Conservation (phyloP, 1,139 yeast species). For the Diutina neorugosa region DNA sequence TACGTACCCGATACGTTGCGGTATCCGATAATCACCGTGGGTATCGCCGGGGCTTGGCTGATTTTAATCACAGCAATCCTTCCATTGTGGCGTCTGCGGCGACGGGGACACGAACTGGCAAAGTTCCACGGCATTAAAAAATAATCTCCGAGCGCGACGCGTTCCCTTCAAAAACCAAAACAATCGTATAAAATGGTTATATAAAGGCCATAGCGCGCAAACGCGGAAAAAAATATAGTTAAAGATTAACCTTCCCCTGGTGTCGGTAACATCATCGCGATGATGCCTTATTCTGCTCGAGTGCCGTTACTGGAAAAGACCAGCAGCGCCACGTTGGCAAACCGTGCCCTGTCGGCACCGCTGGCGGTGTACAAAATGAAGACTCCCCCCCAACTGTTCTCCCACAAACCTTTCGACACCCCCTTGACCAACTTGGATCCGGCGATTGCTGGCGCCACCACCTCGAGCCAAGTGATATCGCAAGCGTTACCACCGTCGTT, state of each 20-base stretch:
- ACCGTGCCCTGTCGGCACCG: neutral
- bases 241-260: neutral
- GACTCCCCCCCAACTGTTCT: constrained; percentile 1
- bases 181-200: neutral
- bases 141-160: neutral
- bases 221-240: neutral
- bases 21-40: neutral
- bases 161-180: neutral
- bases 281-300: constrained; percentile 2
- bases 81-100: neutral
- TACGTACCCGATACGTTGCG: too few relatives aligned
- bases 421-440: neutral
- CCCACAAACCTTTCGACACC: neutral
- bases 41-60: neutral
- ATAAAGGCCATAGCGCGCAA: neutral
- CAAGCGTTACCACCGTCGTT: neutral
- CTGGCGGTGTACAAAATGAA: neutral
- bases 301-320: constrained; percentile 3
- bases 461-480: neutral
- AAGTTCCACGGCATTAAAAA: neutral
- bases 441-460: neutral
- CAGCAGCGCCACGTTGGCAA: neutral
- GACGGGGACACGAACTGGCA: neutral
- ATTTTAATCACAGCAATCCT: neutral
- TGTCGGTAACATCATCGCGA: neutral